Percentiles rank a stretch among this genome's conserved stretches.
Conservation (phyloP, 2,329 filamentous ascomycete genomes). For the Alternaria novae-zelandiae region DNA sequence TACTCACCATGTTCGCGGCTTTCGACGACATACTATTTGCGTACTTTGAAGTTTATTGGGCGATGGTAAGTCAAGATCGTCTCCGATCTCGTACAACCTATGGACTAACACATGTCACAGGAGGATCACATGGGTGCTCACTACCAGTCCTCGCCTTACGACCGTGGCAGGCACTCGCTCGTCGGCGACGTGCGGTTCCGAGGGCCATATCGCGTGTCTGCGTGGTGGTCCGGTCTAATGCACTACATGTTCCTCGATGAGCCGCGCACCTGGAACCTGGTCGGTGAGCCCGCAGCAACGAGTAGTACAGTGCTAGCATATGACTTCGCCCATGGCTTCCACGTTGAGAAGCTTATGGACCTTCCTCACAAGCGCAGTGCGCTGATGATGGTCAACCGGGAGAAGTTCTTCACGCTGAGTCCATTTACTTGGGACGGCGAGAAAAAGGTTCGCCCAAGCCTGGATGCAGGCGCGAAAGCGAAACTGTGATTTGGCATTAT, state of each 20-base stretch:
- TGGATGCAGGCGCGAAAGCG: constrained; percentile 43
- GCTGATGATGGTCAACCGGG: constrained; percentile 68
- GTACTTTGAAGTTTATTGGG: constrained; percentile 85
- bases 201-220: constrained; percentile 62
- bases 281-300: constrained; percentile 75
- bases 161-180: constrained; percentile 66
- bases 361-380: constrained; percentile 75
- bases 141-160: constrained; percentile 62
- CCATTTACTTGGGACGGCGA: constrained; percentile 56
- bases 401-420: constrained; percentile 73
- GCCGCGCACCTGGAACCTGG: constrained; percentile 60
- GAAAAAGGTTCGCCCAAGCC: constrained; percentile 42
- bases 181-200: constrained; percentile 64
- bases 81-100: too few species aligned
- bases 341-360: constrained; percentile 74
- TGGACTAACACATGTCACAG: constrained; percentile 37
- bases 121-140: constrained; percentile 68
- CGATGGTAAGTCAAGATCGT: constrained; percentile 56
- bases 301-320: constrained; percentile 75
- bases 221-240: constrained; percentile 64
- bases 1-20: constrained; percentile 71
- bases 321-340: constrained; percentile 75
- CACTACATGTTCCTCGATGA: constrained; percentile 67
- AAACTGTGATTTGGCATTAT: constrained; percentile 29
- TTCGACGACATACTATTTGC: constrained; percentile 76